Percentiles rank a stretch among this genome's conserved stretches.
phyloP scores from a whole-genome alignment of 2,329 filamentous ascomycete genomes.

The Cladorrhinum sp. region DNA sequence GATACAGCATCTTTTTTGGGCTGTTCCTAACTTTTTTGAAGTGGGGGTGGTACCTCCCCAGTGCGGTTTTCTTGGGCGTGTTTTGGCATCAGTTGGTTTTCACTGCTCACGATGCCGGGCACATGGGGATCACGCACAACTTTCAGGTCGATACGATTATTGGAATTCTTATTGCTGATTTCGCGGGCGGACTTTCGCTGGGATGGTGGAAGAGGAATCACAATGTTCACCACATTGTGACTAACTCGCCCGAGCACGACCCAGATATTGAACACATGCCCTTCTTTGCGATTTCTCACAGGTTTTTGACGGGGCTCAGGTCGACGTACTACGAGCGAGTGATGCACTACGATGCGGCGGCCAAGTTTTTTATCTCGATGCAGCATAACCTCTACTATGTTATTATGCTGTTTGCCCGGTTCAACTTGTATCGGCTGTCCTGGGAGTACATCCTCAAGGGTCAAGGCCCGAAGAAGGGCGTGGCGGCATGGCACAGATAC shows the following conservation, averaged over 20 bases:
- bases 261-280: slow-evolving; percentile 92
- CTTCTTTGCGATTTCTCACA: slow-evolving; percentile 82
- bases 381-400: slow-evolving; percentile 84
- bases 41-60: slow-evolving; percentile 64
- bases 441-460: slow-evolving; percentile 73
- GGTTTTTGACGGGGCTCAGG: slow-evolving; percentile 68
- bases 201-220: slow-evolving; percentile 98
- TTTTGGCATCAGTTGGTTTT: slow-evolving; percentile 97
- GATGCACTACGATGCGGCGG: slow-evolving; percentile 74
- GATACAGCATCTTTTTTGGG: slow-evolving; percentile 67
- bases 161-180: slow-evolving; percentile 88
- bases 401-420: slow-evolving; percentile 74
- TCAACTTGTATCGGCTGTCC: slow-evolving; percentile 81
- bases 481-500: slow-evolving; percentile 79
- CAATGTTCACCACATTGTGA: slow-evolving; percentile 95
- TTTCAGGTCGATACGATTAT: slow-evolving; percentile 81
- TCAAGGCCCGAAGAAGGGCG: slow-evolving; percentile 69
- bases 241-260: slow-evolving; percentile 92
- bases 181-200: slow-evolving; percentile 80
- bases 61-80: slow-evolving; percentile 72
- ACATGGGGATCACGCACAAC: slow-evolving; percentile 95
- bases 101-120: slow-evolving; percentile 88
- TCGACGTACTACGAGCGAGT: slow-evolving; percentile 82
- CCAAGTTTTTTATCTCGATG: slow-evolving; percentile 66
- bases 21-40: slow-evolving; percentile 61